phyloP scores from a whole-genome alignment of 108 stramenopile species.

The Chaetoceros tenuissimus region DNA sequence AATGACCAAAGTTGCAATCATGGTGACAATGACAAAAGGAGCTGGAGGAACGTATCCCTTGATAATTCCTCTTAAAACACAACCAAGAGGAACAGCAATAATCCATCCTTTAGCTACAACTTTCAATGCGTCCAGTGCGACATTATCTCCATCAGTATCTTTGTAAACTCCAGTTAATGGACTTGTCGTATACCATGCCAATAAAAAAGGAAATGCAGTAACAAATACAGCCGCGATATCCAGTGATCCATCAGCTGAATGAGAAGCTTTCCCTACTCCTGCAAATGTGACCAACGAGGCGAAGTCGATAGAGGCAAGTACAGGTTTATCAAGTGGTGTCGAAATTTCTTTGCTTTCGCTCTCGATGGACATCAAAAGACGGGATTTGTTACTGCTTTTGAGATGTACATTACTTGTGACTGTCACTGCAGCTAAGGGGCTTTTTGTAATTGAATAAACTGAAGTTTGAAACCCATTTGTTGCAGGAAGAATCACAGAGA shows the following conservation, averaged over 20 bases:
- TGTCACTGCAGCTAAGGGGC: too few relatives aligned
- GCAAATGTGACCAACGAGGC: constrained; percentile 37
- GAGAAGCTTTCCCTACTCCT: constrained; percentile 50
- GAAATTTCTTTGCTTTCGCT: too few relatives aligned
- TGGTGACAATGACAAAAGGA: constrained; percentile 52
- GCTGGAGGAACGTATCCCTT: constrained; percentile 62
- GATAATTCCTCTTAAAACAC: constrained; percentile 37
- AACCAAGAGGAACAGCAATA: constrained; percentile 49
- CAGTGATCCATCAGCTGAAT: constrained; percentile 31
- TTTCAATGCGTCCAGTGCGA: constrained; percentile 14
- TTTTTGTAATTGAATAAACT: too few relatives aligned
- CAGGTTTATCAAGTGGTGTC: constrained; percentile 46
- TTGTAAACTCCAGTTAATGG: constrained; percentile 47
- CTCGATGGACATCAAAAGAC: too few relatives aligned
- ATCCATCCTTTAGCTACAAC: constrained; percentile 46
- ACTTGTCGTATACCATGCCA: constrained; percentile 34
- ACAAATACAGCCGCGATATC: constrained; percentile 26
- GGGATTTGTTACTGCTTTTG: too few relatives aligned
- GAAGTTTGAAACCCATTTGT: too few relatives aligned
- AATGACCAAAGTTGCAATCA: constrained; percentile 55
- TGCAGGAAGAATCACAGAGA: too few relatives aligned
- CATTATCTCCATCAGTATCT: constrained; percentile 13
- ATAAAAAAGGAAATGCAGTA: constrained; percentile 43
- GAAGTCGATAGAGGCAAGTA: constrained; percentile 38
- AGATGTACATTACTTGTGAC: too few relatives aligned